Percentiles rank a stretch among this genome's conserved stretches.
phyloP scores from a whole-genome alignment of 345 rosid genomes.

The Murraya paniculata region DNA sequence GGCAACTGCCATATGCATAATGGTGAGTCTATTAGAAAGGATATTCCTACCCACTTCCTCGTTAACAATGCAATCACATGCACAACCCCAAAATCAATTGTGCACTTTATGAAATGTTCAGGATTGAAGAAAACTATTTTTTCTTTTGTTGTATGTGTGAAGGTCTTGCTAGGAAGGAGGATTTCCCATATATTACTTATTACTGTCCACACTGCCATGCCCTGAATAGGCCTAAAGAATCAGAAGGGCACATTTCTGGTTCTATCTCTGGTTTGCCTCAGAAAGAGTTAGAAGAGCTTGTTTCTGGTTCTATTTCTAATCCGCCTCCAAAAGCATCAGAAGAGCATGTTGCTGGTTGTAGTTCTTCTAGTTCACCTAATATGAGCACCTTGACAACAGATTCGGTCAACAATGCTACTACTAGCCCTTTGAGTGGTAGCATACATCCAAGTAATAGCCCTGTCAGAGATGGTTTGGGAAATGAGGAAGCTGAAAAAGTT shows the following conservation, averaged over 20 bases:
- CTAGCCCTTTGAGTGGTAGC: constrained; percentile 4
- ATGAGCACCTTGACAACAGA: constrained; percentile 28
- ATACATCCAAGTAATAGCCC: not conserved
- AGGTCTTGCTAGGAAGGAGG: constrained; percentile 91
- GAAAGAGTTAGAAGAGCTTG: constrained; percentile 36
- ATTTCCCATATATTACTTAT: constrained; percentile 66
- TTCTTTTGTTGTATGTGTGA: constrained; percentile 7
- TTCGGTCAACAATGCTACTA: constrained; percentile 12
- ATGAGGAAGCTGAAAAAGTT: not conserved
- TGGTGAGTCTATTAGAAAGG: constrained; percentile 53
- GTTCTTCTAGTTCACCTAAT: constrained; percentile 12
- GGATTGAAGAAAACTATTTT: not conserved
- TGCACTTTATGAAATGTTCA: not conserved
- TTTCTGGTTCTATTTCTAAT: constrained; percentile 22
- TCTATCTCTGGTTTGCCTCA: constrained; percentile 30
- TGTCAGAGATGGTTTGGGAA: not conserved
- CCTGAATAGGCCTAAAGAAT: constrained; percentile 61
- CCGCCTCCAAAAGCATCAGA: constrained; percentile 44
- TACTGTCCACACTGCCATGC: constrained; percentile 91
- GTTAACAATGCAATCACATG: no score
- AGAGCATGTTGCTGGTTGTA: constrained; percentile 30
- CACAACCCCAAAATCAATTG: not conserved
- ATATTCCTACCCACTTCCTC: not conserved
- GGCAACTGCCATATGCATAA: constrained; percentile 95
- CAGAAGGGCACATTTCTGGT: constrained; percentile 33